Evolutionary conservation across 139 green algal genomes (phyloP).

Genomic region (Micractinium sp.): DNA sequence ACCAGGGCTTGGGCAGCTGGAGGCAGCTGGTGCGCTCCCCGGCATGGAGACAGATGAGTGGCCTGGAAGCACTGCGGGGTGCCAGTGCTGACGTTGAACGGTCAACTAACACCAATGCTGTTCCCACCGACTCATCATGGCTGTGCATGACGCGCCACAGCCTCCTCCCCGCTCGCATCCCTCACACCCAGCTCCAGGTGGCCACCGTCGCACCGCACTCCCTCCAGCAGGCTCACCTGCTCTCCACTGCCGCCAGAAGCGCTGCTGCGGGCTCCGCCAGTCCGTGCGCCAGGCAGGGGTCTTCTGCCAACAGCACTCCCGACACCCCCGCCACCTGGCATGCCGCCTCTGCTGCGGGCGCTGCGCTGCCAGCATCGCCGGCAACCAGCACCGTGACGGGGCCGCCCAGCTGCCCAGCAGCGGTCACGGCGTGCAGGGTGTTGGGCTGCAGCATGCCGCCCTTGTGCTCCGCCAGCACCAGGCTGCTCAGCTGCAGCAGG

Average conservation of each 20-base stretch:
- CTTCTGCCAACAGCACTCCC: conserved; percentile 68
- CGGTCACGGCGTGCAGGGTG: conserved; percentile 37
- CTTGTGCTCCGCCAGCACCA: conserved; percentile 46
- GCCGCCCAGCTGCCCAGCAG: conserved; percentile 22
- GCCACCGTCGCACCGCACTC: neutral
- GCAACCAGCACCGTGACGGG: conserved; percentile 35
- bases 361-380: neutral
- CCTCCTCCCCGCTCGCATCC: no score
- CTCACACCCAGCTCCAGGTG: no score
- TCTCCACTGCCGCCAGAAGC: conserved; percentile 55
- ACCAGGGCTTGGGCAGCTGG: neutral
- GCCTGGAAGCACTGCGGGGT: no score
- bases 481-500: conserved; percentile 38
- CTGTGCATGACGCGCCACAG: no score
- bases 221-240: conserved; percentile 29
- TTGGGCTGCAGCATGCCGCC: conserved; percentile 27
- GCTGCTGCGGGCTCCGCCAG: conserved; percentile 69
- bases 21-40: neutral
- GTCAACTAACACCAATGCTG: no score
- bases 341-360: neutral
- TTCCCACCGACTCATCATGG: no score
- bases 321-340: conserved; percentile 22
- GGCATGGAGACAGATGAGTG: neutral
- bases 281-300: conserved; percentile 59
- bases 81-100: no score